These are phyloP conservation scores for Fusarium sp. DNA, from an alignment of 2,329 filamentous ascomycete species.

Conservation along the genomic window DNA sequence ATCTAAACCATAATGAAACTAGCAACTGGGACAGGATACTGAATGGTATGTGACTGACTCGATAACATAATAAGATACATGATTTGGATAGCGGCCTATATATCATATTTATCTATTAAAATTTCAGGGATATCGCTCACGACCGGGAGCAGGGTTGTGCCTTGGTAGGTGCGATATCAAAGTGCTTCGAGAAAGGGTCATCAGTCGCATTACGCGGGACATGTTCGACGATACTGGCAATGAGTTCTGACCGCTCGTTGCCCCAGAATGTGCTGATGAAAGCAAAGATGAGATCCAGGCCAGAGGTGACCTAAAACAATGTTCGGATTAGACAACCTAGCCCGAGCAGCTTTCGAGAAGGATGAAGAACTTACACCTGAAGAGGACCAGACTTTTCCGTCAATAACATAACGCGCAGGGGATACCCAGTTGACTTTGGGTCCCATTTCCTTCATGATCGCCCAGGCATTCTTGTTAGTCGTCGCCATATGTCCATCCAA, in stretches of 20 bases:
- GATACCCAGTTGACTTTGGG: slow-evolving; percentile 69
- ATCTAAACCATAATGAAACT: background rate
- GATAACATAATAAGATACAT: background rate
- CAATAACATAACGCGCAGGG: slow-evolving; percentile 71
- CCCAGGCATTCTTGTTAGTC: slow-evolving; percentile 72
- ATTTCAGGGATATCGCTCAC: background rate
- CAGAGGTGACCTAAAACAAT: slow-evolving; percentile 49
- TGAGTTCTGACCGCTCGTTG: slow-evolving; percentile 55
- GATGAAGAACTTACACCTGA: slow-evolving; percentile 60
- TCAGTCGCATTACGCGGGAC: slow-evolving; percentile 46
- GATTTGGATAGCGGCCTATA: background rate
- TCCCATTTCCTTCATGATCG: slow-evolving; percentile 58
- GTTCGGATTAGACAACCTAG: background rate
- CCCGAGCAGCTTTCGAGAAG: background rate
- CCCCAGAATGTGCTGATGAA: slow-evolving; percentile 61
- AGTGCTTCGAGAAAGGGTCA: slow-evolving; percentile 48
- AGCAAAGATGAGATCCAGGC: slow-evolving; percentile 53
- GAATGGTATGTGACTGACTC: background rate
- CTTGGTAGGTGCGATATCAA: slow-evolving; percentile 41
- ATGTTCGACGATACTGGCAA: slow-evolving; percentile 67
- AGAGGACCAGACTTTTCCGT: slow-evolving; percentile 75
- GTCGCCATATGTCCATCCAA: slow-evolving; percentile 71
- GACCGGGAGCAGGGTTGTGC: slow-evolving; percentile 33
- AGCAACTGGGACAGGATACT: background rate
- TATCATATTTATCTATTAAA: background rate